Percentiles rank a stretch among this genome's conserved stretches.
phyloP scores from a whole-genome alignment of 495 filamentous ascomycete species.

The Podospora pseudocomata region DNA sequence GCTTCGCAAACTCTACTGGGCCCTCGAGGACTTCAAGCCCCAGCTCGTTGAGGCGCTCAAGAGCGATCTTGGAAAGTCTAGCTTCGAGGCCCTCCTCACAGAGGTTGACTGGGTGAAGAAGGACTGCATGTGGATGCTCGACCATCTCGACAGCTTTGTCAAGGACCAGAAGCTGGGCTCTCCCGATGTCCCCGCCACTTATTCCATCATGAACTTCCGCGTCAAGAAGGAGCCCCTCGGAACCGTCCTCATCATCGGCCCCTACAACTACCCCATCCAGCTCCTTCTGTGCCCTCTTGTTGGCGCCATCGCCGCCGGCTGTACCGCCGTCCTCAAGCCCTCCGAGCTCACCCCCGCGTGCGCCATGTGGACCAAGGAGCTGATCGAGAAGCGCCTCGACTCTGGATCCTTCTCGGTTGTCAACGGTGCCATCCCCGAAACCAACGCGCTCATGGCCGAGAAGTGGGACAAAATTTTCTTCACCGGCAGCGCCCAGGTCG shows the following conservation, averaged over 20 bases:
- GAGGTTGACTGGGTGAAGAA: constrained; percentile 72
- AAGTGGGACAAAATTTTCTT: constrained; percentile 99
- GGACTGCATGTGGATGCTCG: constrained; percentile 71
- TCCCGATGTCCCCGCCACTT: constrained; percentile 63
- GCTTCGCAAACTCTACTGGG: constrained; percentile 93
- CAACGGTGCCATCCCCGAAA: constrained; percentile 77
- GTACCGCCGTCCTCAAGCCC: constrained; percentile 85
- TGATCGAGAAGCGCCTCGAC: constrained; percentile 71
- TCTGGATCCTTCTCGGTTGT: constrained; percentile 70
- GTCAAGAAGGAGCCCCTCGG: constrained; percentile 90
- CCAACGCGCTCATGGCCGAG: constrained; percentile 73
- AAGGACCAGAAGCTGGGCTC: constrained; percentile 68
- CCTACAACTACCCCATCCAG: constrained; percentile 90
- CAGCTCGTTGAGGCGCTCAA: constrained; percentile 66
- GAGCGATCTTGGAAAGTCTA: constrained; percentile 69
- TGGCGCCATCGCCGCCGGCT: constrained; percentile 88
- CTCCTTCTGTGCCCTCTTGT: constrained; percentile 73
- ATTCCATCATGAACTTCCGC: constrained; percentile 63
- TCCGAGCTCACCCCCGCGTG: constrained; percentile 73
- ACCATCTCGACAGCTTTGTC: constrained; percentile 73
- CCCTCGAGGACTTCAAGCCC: constrained; percentile 68
- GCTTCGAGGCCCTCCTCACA: constrained; percentile 63
- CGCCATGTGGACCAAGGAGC: constrained; percentile 73
- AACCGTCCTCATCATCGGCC: constrained; percentile 77
- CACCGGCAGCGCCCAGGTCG: constrained; percentile 74